These are phyloP conservation scores for Arthrinium puccinioides DNA, from an alignment of 2,329 filamentous ascomycete genomes.

Conservation along the genomic window DNA sequence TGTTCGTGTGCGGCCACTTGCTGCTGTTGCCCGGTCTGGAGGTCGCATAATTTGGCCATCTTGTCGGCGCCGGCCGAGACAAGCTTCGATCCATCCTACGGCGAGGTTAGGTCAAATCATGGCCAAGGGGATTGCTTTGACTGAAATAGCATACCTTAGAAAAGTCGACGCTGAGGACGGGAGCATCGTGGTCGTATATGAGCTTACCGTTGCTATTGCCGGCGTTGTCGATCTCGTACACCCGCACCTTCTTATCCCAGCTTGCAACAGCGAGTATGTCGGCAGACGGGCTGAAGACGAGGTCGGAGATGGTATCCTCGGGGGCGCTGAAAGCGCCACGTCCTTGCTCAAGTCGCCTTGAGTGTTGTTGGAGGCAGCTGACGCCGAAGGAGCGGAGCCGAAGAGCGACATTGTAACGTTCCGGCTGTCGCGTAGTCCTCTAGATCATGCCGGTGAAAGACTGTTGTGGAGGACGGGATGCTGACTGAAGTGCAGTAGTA, in stretches of 20 bases:
- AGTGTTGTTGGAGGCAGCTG: conserved; percentile 53
- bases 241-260: conserved; percentile 97
- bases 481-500: no score
- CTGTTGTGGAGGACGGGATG: no score
- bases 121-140: conserved; percentile 7
- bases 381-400: conserved; percentile 41
- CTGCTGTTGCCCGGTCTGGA: conserved; percentile 57
- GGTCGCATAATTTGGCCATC: conserved; percentile 79
- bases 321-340: conserved; percentile 68
- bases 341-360: conserved; percentile 89
- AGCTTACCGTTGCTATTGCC: conserved; percentile 81
- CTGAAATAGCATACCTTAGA: conserved; percentile 74
- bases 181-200: conserved; percentile 76
- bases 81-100: conserved; percentile 81
- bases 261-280: conserved; percentile 86
- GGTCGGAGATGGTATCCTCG: conserved; percentile 81
- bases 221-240: conserved; percentile 80
- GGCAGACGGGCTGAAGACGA: conserved; percentile 58
- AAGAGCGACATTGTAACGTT: conserved; percentile 56
- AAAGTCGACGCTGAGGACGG: conserved; percentile 80
- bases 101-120: no score
- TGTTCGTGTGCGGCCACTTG: conserved; percentile 82
- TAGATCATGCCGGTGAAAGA: no score
- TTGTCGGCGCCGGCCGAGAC: conserved; percentile 88
- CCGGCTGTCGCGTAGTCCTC: neutral